These are phyloP conservation scores for Cordyceps cateniannulata DNA, from an alignment of 2,329 filamentous ascomycete species.

Conservation along the genomic window DNA sequence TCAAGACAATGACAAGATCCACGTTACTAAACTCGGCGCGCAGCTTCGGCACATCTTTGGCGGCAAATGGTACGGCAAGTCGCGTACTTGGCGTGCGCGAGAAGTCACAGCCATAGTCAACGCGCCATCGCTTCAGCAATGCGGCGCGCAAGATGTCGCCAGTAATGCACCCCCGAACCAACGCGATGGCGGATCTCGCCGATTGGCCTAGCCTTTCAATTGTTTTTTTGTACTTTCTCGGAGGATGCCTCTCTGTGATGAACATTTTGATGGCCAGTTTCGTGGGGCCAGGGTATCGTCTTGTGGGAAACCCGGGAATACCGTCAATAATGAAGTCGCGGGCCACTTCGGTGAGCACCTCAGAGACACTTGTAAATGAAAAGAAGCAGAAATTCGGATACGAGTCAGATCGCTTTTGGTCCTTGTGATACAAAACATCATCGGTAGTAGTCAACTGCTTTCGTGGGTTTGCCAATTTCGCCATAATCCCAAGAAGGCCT, in stretches of 20 bases:
- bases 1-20: conserved; percentile 50
- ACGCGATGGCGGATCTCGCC: neutral
- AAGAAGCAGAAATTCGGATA: neutral
- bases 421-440: neutral
- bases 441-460: rapidly evolving
- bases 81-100: conserved; percentile 32
- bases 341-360: conserved; percentile 28
- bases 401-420: neutral
- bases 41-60: conserved; percentile 50
- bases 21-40: conserved; percentile 58
- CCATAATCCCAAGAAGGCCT: neutral
- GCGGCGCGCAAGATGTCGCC: conserved; percentile 47
- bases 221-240: rapidly evolving
- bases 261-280: neutral
- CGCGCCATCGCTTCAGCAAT: conserved; percentile 56
- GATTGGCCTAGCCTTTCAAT: neutral
- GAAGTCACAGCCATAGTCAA: conserved; percentile 54
- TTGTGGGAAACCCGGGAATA: conserved; percentile 34
- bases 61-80: conserved; percentile 53
- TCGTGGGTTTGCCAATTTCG: neutral
- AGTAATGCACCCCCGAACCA: conserved; percentile 51
- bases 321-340: conserved; percentile 23
- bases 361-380: neutral
- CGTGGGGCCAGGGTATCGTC: conserved; percentile 22
- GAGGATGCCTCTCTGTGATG: neutral